Percentiles rank a stretch among this genome's conserved stretches.
Evolutionary conservation across 129 eudicot species (phyloP).

Genomic region (carrot (Daucus carota)): DH1_v3.0 NC_030383.2:58048501-58049000

Average conservation of each 20-base stretch:
- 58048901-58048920: too few relatives aligned
- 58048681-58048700: slow-evolving; percentile 78
- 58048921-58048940: too few relatives aligned
- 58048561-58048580: slow-evolving; percentile 89
- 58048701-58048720: slow-evolving; percentile 41
- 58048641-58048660: slow-evolving; percentile 49
- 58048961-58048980: too few relatives aligned
- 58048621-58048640: slow-evolving; percentile 58
- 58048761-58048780: slow-evolving; percentile 5
- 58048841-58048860: background rate
- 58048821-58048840: background rate
- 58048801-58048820: slow-evolving; percentile 20
- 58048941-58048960: too few relatives aligned
- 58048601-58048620: slow-evolving; percentile 53
- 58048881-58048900: too few relatives aligned
- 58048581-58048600: slow-evolving; percentile 76
- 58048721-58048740: slow-evolving; percentile 5
- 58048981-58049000: too few relatives aligned
- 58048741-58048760: background rate
- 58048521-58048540: slow-evolving; percentile 75
- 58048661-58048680: slow-evolving; percentile 52
- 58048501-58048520: slow-evolving; percentile 46
- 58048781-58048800: slow-evolving; percentile 18
- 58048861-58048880: background rate
- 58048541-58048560: slow-evolving; percentile 76